phyloP scores from a whole-genome alignment of 1,139 yeast species.

The Saccharomycopsis crataegensis region DNA sequence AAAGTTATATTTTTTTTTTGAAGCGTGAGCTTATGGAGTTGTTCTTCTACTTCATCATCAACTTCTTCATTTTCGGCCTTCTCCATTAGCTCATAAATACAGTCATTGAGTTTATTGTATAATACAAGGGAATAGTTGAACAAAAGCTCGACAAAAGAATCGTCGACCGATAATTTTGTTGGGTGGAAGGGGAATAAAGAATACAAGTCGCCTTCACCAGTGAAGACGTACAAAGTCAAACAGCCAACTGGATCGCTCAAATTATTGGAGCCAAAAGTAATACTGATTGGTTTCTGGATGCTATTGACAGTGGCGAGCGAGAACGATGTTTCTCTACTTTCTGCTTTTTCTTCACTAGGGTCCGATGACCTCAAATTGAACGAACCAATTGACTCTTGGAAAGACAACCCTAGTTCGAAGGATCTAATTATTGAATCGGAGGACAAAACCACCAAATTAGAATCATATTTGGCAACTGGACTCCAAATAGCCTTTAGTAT shows the following conservation, averaged over 20 bases:
- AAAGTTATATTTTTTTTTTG: constrained; percentile 2
- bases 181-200: constrained; percentile 31
- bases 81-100: not conserved
- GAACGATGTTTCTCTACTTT: constrained; percentile 18
- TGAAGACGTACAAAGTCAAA: constrained; percentile 27
- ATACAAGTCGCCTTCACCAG: constrained; percentile 29
- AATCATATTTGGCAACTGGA: constrained; percentile 19
- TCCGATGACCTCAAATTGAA: constrained; percentile 3
- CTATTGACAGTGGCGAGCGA: constrained; percentile 17
- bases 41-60: constrained; percentile 4
- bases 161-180: constrained; percentile 23
- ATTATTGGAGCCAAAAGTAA: constrained; percentile 26
- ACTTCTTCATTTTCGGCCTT: not conserved
- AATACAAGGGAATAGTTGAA: constrained; percentile 21
- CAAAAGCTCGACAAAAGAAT: constrained; percentile 24
- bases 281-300: constrained; percentile 27
- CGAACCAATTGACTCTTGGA: constrained; percentile 11
- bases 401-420: constrained; percentile 19
- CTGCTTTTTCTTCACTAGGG: constrained; percentile 3
- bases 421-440: constrained; percentile 16
- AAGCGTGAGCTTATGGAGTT: not conserved
- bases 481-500: constrained; percentile 19
- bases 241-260: constrained; percentile 24
- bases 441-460: constrained; percentile 19
- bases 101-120: not conserved